Evolutionary conservation across 2,329 filamentous ascomycete genomes (phyloP).

Genomic region (Penicillium paneum): DNA sequence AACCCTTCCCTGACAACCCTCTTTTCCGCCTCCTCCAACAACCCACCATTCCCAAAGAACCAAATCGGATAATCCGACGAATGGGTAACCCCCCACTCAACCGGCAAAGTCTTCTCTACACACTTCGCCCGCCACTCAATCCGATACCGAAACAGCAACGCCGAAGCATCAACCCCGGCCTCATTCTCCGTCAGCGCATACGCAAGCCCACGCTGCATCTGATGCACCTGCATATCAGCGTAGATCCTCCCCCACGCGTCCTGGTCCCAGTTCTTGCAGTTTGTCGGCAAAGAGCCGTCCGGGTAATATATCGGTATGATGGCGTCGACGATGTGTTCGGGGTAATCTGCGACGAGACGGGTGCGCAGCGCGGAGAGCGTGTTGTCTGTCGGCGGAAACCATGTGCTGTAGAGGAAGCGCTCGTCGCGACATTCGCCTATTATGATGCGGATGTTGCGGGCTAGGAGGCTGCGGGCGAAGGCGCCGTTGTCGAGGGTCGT

Average conservation of each 20-base stretch:
- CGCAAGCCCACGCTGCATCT: slow-evolving; percentile 52
- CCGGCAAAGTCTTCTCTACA: slow-evolving; percentile 43
- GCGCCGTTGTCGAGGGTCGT: slow-evolving; percentile 48
- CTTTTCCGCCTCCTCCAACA: slow-evolving; percentile 47
- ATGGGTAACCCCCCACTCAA: slow-evolving; percentile 55
- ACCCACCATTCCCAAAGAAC: slow-evolving; percentile 53
- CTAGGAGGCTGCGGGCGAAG: slow-evolving; percentile 47
- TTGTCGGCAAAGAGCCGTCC: slow-evolving; percentile 35
- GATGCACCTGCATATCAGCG: slow-evolving; percentile 56
- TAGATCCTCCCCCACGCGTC: slow-evolving; percentile 56
- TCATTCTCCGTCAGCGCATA: slow-evolving; percentile 39
- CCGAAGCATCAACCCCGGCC: slow-evolving; percentile 39
- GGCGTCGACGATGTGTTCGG: slow-evolving; percentile 41
- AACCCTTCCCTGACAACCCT: slow-evolving; percentile 32
- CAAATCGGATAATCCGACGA: slow-evolving; percentile 54
- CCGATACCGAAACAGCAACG: slow-evolving; percentile 52
- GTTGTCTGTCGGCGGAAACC: slow-evolving; percentile 47
- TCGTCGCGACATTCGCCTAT: slow-evolving; percentile 57
- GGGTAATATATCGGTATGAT: slow-evolving; percentile 49
- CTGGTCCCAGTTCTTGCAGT: slow-evolving; percentile 44
- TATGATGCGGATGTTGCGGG: slow-evolving; percentile 49
- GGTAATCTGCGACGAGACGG: slow-evolving; percentile 54
- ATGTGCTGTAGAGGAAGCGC: slow-evolving; percentile 51
- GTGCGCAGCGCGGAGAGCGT: slow-evolving; percentile 42
- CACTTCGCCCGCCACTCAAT: slow-evolving; percentile 54